Conservation (phyloP, 495 filamentous ascomycete species). For the Aspergillus egyptiacus region DNA sequence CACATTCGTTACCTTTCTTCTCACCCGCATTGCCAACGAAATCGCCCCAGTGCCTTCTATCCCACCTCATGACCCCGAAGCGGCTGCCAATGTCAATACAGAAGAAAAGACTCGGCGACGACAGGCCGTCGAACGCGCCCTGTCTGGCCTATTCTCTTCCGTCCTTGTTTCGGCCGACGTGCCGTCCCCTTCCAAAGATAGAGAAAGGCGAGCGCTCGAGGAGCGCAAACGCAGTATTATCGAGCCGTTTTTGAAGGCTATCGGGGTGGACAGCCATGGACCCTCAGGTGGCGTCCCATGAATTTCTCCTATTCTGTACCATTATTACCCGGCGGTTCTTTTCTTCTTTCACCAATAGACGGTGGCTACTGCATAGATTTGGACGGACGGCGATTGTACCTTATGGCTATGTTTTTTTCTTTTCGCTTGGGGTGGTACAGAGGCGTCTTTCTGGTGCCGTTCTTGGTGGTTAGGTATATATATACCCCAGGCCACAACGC, state of each 20-base stretch:
- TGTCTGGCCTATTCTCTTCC: slow-evolving; percentile 30
- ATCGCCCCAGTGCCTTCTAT: slow-evolving; percentile 32
- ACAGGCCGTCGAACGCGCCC: slow-evolving; percentile 27
- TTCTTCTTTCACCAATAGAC: neutral
- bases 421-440: no score
- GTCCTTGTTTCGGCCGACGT: slow-evolving; percentile 32
- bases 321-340: neutral
- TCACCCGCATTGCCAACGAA: slow-evolving; percentile 48
- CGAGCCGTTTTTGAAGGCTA: slow-evolving; percentile 42
- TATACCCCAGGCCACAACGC: no score
- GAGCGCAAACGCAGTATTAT: slow-evolving; percentile 38
- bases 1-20: slow-evolving; percentile 76
- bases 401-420: no score
- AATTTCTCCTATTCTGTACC: neutral
- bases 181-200: slow-evolving; percentile 33
- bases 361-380: neutral
- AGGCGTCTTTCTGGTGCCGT: no score
- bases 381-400: no score
- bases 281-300: slow-evolving; percentile 29
- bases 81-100: slow-evolving; percentile 3
- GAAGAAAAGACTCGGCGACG: neutral
- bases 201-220: slow-evolving; percentile 36
- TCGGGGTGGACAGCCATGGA: slow-evolving; percentile 36
- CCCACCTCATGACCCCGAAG: slow-evolving; percentile 6
- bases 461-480: no score